Evolutionary conservation across 2,329 filamentous ascomycete species (phyloP), one percentile per base, ranked within the genome.

Genomic region (Colletotrichum lini): DNA sequence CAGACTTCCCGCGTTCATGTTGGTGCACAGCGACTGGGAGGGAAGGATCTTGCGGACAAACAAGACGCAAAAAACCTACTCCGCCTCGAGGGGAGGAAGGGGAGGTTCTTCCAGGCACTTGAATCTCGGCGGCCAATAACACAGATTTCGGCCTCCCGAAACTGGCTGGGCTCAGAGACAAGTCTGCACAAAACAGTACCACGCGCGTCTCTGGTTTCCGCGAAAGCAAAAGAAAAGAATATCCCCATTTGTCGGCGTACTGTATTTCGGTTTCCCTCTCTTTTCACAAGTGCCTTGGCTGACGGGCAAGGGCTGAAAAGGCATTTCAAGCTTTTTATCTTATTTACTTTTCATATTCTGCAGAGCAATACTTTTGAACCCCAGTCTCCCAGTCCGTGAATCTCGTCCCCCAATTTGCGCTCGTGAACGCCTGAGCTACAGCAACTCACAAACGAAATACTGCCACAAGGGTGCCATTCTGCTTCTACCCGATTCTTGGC

Each of bases 181-280:
- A 59, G 47, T 59, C 58, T 71, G 59, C 58, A 68, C 58, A 72
- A 68, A 72, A 50, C n/a, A 47, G n/a, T 54, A 58, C 47, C 65
- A 49, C 53, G 30, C 53, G 42, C 35, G 30, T 13, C 49, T 40
- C 58, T 40, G 49, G 8, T 53, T 54, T 47, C 49, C 35, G 53
- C 61, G 69, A 59, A 45, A 72, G 69, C 69, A 69, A 56, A 58
- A 59, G 69, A 60, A 58, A 59, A 50, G 23, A 52, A 52, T 50
- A 15, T 21, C 30, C 59, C 47, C 30, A 23, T 62, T 16, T 52
- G n/a, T 40, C 47, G 53, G 69, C 65, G 65, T 42, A 54, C 47
- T 69, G 53, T 64, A 64, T 64, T 54, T 54, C 47, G 30, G 44
- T 54, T 42, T 54, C 21, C 26, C 54, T 59, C 18, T 59, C 26